Evolutionary conservation across 129 eudicot genomes (phyloP), one percentile per base, ranked within the genome.

Genomic region (Ambrosia artemisiifolia): DNA sequence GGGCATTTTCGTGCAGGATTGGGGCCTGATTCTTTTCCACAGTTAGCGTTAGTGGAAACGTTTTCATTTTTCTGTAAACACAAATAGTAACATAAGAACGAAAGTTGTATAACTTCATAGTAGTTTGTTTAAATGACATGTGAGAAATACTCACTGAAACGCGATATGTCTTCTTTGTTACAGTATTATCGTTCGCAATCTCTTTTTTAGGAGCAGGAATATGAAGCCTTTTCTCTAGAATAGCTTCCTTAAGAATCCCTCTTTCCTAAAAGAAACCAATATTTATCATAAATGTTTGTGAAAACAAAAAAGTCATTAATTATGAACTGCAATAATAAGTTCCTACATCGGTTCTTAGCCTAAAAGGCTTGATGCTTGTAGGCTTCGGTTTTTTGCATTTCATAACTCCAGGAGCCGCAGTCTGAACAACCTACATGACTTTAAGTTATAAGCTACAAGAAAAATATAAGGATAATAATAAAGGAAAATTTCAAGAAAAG

Each of bases 181-280:
- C 13, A 75, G 75, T 70, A 47, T 75, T 66, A 77, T 65, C 79
- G 56, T 43, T 61, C 43, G 79, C 65, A 75, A 46, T 30, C 69
- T 78, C 86, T 34, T 70, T 80, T 70, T 77, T 76, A 71, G 73
- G 54, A 63, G 84, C 84, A 14, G 69, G 36, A 43, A 62, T 18
- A 69, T 80, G 70, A 19, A 64, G 61, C 81, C 81, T 93, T 77
- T 70, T 90, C 75, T 93, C 92, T 55, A 82, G 50, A 78, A 60
- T 84, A 18, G 98, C 96, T 86, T 89, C 98, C 55, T 85, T 90
- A 17, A 89, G 96, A 69, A 93, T 82, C 34, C 95, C 88, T 75
- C 98, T 86, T 83, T 93, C 98, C 98, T 93, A 85, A 38, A 74
- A 71, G 63, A 63, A 55, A 48, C 62, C 61, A 62, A 51, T 61